phyloP scores from a whole-genome alignment of 2,329 filamentous ascomycete species.

The Xylaria sp. region DNA sequence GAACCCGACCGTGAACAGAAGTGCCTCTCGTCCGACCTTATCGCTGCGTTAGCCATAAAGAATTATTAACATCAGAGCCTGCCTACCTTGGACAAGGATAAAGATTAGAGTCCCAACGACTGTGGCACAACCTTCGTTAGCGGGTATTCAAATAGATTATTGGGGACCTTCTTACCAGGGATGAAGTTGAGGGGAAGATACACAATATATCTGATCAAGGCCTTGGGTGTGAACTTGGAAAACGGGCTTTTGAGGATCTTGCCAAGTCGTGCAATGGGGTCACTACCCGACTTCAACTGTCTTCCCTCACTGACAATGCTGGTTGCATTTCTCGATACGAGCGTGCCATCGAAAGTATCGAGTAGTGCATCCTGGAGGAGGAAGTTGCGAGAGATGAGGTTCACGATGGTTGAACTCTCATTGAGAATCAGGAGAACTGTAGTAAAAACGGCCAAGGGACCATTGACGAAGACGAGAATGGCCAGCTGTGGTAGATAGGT shows the following conservation, averaged over 20 bases:
- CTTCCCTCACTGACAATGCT: conserved; percentile 74
- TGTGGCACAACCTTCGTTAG: conserved; percentile 18
- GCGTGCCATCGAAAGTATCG: conserved; percentile 83
- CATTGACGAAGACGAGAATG: conserved; percentile 80
- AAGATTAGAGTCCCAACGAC: conserved; percentile 84
- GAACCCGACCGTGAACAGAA: conserved; percentile 56
- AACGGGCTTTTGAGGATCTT: conserved; percentile 62
- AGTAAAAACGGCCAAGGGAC: conserved; percentile 75
- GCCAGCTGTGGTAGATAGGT: conserved; percentile 86
- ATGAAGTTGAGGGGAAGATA: conserved; percentile 93
- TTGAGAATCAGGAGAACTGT: conserved; percentile 69
- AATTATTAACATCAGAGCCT: not conserved
- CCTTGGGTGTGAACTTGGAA: conserved; percentile 58
- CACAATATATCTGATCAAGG: conserved; percentile 77
- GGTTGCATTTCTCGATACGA: conserved; percentile 54
- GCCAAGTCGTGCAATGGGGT: conserved; percentile 60
- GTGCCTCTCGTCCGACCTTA: conserved; percentile 52
- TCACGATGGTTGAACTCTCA: conserved; percentile 63
- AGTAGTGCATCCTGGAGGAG: conserved; percentile 80
- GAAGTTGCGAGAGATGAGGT: conserved; percentile 65
- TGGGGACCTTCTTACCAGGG: conserved; percentile 50
- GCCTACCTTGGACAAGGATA: conserved; percentile 71
- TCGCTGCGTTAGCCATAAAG: conserved; percentile 13
- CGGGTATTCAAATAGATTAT: not conserved
- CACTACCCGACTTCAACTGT: conserved; percentile 65